phyloP scores from a whole-genome alignment of 768 basidiomycete genomes.

The Pleurotus eryngii region DNA sequence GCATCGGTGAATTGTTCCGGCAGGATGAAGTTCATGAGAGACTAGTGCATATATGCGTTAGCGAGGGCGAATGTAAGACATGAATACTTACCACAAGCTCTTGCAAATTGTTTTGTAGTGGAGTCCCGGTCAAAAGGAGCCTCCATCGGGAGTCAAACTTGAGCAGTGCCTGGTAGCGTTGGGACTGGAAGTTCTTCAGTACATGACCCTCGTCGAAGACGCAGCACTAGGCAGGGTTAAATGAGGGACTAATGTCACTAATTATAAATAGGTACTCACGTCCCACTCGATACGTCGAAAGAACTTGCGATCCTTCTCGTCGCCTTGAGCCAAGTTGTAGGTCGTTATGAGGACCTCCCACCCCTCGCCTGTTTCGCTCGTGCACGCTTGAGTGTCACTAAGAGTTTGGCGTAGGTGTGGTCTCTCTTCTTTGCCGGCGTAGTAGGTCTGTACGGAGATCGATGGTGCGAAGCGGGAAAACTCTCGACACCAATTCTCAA shows the following conservation, averaged over 20 bases:
- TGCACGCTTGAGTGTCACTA: constrained; percentile 50
- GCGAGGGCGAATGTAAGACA: background rate
- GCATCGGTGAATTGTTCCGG: constrained; percentile 83
- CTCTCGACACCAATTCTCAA: constrained; percentile 99
- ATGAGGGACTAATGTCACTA: background rate
- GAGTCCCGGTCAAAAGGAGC: constrained; percentile 91
- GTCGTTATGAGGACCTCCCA: constrained; percentile 97
- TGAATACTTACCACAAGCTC: constrained; percentile 72
- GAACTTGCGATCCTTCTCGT: constrained; percentile 89
- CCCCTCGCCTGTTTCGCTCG: constrained; percentile 48
- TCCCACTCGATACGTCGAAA: constrained; percentile 90
- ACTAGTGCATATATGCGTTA: constrained; percentile 45
- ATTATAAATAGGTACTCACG: constrained; percentile 47
- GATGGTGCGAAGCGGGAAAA: constrained; percentile 87
- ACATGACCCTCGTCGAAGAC: constrained; percentile 98
- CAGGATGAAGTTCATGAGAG: constrained; percentile 96
- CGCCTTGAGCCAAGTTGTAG: constrained; percentile 90
- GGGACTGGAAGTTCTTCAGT: constrained; percentile 96
- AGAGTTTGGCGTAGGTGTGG: constrained; percentile 69
- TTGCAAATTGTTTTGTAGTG: constrained; percentile 88
- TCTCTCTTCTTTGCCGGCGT: constrained; percentile 89
- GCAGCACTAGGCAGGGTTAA: constrained; percentile 57
- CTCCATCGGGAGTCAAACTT: constrained; percentile 88
- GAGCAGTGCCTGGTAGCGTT: constrained; percentile 87
- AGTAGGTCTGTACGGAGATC: constrained; percentile 87